Percentiles rank a stretch among this genome's conserved stretches.
phyloP scores from a whole-genome alignment of 306 rosid species.

The Acacia crassicarpa region DNA sequence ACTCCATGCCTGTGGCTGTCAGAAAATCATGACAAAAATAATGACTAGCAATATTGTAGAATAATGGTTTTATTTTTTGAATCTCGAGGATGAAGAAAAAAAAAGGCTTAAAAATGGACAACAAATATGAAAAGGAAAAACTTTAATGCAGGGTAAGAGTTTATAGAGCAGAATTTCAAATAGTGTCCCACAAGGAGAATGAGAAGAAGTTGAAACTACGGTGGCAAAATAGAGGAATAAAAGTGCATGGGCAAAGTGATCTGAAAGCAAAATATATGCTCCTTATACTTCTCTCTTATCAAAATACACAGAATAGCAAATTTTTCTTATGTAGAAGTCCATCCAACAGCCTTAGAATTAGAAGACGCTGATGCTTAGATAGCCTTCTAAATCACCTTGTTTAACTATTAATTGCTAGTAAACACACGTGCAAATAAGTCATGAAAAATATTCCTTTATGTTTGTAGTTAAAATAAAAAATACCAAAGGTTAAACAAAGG shows the following conservation, averaged over 20 bases:
- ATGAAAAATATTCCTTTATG: not conserved
- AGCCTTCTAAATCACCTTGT: not conserved
- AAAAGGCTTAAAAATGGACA: no score
- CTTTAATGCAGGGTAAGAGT: not conserved
- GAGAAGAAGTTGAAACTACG: not conserved
- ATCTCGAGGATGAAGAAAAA: no score
- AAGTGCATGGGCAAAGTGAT: not conserved
- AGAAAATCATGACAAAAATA: no score
- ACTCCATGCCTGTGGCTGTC: no score
- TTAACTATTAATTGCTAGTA: not conserved
- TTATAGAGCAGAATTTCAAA: not conserved
- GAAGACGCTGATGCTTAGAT: not conserved
- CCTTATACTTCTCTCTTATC: no score
- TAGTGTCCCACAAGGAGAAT: not conserved
- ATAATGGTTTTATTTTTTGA: no score
- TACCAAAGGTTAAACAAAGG: conserved; percentile 4
- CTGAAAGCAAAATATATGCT: not conserved
- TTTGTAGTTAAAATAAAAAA: not conserved
- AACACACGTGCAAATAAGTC: not conserved
- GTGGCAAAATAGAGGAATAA: conserved; percentile 1
- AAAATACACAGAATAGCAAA: no score
- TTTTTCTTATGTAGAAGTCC: no score
- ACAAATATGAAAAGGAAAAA: not conserved
- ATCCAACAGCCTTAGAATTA: no score
- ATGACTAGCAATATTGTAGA: no score